Base-by-base conservation (phyloP, 2,329 filamentous ascomycete species). In the Fonsecaea erecta region DNA sequence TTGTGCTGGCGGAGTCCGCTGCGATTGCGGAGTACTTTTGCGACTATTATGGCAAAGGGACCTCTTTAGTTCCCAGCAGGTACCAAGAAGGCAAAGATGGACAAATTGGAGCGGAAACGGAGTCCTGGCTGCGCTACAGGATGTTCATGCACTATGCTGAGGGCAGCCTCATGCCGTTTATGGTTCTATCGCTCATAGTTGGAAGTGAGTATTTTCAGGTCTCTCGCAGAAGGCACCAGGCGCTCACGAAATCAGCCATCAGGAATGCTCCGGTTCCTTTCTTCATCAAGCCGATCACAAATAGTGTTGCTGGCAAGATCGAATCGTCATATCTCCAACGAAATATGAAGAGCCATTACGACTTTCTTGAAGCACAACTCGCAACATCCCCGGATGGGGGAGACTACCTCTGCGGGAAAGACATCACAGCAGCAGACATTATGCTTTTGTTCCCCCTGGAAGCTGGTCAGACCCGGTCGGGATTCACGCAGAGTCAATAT, bases 131-230 rank as follows among this genome's bases (percentile, higher is more conserved):
- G 73, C 80, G 86, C 48, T 86, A 87, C 73, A 80, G 83, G 73
- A 91, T 92, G 75, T 87, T 86, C 70, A 86, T 97, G 83, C 90
- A 97, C 75, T 97, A 93, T 77, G 84, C 86, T 4, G 94, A 97
- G 79, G 94, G 93, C 11, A 91, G 86, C 66, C 78, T 97, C 67
- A 95, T 96, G 89, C 85, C 87, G 0, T 80, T 87, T 54, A 76
- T 95, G 68, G 77, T 93, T 0, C 77, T 91, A 67, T 79, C 82
- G 14, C 74, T 95, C 16, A 78, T 96, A 28, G 79, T 90, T 21
- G 74, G 83, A 52, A 79, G 84, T 83, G 81, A 72, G 82, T 77
- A 12, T 14, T 14, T 34, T 12, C 46, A 12, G 7, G 16, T 32
- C 26, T 14, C 52, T 51, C 32, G 43, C 48, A 67, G 55, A 11